Evolutionary conservation across 305 asterid species (phyloP), one percentile per base, ranked within the genome.

Genomic region (Solanum hybrid): DNA sequence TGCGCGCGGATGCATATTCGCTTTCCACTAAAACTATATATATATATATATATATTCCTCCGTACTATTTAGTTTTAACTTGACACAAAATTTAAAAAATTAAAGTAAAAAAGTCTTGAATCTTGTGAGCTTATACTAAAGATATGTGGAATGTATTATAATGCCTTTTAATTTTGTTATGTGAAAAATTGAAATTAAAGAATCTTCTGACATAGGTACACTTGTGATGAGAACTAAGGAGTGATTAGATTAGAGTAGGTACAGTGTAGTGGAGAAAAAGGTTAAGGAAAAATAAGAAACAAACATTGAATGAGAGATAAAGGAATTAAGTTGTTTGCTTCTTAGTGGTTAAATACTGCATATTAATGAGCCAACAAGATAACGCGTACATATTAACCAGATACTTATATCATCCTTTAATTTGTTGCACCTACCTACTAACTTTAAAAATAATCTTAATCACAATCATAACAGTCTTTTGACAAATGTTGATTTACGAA

Each of bases 341-440:
- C 40, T 82, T 46, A 82, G 5, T 46, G 73, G 87, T 84, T 84
- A 16, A 76, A 29, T 46, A 82, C 29, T 82, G 73, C 73, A 84
- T 29, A 84, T 51, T 84, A 84, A 46, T 84, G 87, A 84, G 40
- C 87, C 72, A 84, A 84, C 87, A 73, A 84, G 87, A 84, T 17
- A 84, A 84, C 7, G 40, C 24, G 24, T 31, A 56, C 24, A 17
- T 51, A 84, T 84, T 46, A 46, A 7, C 27, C 9, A 22, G 17
- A 82, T 42, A 42, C 60, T 42, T 1, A 13, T 42, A 42, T 17
- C 87, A n/a, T 79, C 86, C n/a, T 79, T 36, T 42, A 42, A 42
- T 42, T 42, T 38, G 64, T 38, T 11, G 85, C 85, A 79, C 60
- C 60, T 36, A 72, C 0, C 20, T 9, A 29, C 73, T 31, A 60